Evolutionary conservation across 768 basidiomycete genomes (phyloP).

Genomic region (Candolleomyces efflorescens): DNA sequence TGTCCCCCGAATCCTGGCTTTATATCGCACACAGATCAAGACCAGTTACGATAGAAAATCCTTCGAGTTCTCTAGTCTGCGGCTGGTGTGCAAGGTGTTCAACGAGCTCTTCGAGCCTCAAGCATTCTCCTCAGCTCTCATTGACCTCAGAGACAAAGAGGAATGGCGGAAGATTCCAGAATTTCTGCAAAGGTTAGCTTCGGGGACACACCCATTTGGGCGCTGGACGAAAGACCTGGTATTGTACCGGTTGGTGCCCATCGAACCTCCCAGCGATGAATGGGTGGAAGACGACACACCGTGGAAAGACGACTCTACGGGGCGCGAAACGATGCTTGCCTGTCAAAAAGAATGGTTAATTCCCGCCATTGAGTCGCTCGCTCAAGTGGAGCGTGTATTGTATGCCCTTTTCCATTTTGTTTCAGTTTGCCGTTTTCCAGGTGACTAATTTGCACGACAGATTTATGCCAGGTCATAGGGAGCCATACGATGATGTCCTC

Average conservation of each 20-base stretch:
- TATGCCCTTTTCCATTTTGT: too few species aligned
- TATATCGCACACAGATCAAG: background rate
- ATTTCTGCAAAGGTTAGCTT: background rate
- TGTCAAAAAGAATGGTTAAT: too few species aligned
- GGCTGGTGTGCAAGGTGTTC: background rate
- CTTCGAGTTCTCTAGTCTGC: background rate
- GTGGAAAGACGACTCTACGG: too few species aligned
- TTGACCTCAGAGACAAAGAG: background rate
- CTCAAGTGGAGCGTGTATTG: too few species aligned
- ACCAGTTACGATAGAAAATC: background rate
- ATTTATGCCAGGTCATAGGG: background rate
- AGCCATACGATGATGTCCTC: background rate
- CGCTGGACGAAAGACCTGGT: background rate
- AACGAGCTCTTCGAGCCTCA: background rate
- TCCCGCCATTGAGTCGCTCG: too few species aligned
- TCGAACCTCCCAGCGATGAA: background rate
- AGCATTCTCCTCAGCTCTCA: background rate
- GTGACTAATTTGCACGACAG: background rate
- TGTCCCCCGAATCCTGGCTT: too few species aligned
- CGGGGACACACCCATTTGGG: background rate
- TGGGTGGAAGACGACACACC: too few species aligned
- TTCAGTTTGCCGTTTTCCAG: too few species aligned
- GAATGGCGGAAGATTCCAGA: background rate
- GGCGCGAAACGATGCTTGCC: too few species aligned
- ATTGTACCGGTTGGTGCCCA: background rate